phyloP scores from a whole-genome alignment of 2,329 filamentous ascomycete species.

The Mycogone perniciosa region DNA sequence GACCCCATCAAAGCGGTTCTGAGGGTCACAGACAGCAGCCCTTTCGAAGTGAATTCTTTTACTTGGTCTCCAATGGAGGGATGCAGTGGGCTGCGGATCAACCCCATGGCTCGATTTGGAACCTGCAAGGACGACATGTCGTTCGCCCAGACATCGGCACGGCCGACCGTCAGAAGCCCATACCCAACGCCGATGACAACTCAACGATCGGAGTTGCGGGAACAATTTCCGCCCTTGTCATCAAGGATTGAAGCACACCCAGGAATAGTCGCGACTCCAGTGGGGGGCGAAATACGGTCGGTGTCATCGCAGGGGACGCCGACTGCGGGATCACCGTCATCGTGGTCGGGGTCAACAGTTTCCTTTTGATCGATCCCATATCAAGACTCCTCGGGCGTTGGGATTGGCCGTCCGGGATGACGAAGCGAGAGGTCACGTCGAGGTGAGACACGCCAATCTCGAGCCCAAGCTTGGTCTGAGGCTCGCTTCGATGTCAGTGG shows the following conservation, averaged over 20 bases:
- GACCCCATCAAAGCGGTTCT: constrained; percentile 1
- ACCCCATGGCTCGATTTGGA: constrained; percentile 3
- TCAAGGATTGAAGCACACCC: background rate
- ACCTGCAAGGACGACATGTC: constrained; percentile 5
- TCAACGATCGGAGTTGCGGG: constrained; percentile 6
- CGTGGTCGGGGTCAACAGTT: constrained; percentile 8
- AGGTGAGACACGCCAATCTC: background rate
- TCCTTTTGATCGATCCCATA: background rate
- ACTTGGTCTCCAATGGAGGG: constrained; percentile 12
- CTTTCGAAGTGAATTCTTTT: constrained; percentile 9
- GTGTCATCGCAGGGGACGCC: constrained; percentile 1
- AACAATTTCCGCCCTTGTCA: constrained; percentile 1
- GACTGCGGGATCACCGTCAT: constrained; percentile 1
- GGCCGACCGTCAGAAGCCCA: constrained; percentile 1
- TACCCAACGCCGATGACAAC: constrained; percentile 7
- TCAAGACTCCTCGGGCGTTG: background rate
- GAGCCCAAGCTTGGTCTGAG: background rate
- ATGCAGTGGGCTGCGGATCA: constrained; percentile 7
- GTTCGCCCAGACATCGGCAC: background rate
- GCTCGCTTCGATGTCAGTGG: background rate
- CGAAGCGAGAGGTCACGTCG: background rate
- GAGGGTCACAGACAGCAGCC: background rate
- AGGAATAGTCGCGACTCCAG: background rate
- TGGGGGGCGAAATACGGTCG: background rate
- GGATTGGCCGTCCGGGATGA: background rate